Evolutionary conservation across 2,329 filamentous ascomycete species (phyloP).

Genomic region (Colletotrichum sp.): DNA sequence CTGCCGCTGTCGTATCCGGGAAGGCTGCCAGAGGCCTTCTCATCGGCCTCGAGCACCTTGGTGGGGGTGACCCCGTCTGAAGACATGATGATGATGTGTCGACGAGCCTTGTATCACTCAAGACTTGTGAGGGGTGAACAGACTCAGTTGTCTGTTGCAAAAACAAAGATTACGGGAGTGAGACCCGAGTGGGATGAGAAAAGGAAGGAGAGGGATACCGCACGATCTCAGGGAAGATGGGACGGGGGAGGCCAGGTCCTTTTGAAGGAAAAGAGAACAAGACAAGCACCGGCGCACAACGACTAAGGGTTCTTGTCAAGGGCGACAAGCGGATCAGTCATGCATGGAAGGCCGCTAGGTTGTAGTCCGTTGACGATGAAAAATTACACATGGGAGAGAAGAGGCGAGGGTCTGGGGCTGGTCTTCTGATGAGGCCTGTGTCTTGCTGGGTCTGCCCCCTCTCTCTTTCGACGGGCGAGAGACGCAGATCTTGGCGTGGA

Average conservation of each 20-base stretch:
- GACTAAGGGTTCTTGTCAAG: constrained; percentile 19
- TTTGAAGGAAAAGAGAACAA: constrained; percentile 5
- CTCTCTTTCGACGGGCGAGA: background rate
- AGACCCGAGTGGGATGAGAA: constrained; percentile 6
- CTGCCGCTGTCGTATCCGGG: constrained; percentile 12
- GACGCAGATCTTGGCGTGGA: constrained; percentile 10
- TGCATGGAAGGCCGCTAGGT: constrained; percentile 5
- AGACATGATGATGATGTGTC: constrained; percentile 4
- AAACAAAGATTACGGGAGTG: background rate
- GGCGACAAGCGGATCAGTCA: constrained; percentile 9
- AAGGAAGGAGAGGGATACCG: constrained; percentile 1
- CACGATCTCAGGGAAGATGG: background rate
- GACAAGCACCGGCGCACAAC: background rate
- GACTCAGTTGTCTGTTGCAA: background rate
- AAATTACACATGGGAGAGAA: constrained; percentile 10
- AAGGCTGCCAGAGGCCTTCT: constrained; percentile 8
- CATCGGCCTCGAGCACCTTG: constrained; percentile 17
- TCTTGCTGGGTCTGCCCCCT: background rate
- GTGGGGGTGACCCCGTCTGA: constrained; percentile 12
- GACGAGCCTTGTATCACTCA: background rate
- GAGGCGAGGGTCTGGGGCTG: background rate
- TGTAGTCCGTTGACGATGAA: constrained; percentile 9
- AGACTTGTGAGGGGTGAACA: background rate
- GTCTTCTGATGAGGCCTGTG: background rate
- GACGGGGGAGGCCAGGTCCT: background rate